phyloP scores from a whole-genome alignment of 148 eudicot genomes.

The Chenopodium formosanum region DNA sequence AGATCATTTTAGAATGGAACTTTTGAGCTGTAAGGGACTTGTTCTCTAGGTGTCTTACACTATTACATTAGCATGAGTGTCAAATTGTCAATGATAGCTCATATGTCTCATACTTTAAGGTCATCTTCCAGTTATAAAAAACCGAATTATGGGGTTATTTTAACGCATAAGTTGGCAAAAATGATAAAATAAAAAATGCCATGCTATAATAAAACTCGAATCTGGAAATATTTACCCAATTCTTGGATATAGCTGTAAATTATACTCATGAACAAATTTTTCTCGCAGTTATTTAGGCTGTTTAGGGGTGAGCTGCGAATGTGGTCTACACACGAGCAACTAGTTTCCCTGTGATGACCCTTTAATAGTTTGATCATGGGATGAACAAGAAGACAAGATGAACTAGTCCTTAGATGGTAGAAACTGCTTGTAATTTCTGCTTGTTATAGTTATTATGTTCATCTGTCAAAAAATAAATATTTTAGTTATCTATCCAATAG shows the following conservation, averaged over 20 bases:
- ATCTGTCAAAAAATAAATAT: too few species aligned
- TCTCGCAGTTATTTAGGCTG: neutral
- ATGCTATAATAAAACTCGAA: too few species aligned
- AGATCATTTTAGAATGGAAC: neutral
- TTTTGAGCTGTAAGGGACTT: neutral
- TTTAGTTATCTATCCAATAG: neutral
- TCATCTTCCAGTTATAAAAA: too few species aligned
- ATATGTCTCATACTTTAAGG: too few species aligned
- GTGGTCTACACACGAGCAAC: neutral
- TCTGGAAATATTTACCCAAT: too few species aligned
- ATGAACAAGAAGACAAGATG: neutral
- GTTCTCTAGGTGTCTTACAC: neutral
- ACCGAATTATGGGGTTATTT: too few species aligned
- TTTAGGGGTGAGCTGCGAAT: neutral
- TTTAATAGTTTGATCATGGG: neutral
- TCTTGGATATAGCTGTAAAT: too few species aligned
- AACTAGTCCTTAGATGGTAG: neutral
- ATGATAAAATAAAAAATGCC: too few species aligned
- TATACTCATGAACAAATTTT: neutral
- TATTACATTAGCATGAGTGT: neutral
- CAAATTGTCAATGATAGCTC: neutral
- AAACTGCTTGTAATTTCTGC: neutral
- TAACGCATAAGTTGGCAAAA: too few species aligned
- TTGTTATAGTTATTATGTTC: too few species aligned
- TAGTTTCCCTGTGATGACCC: neutral